phyloP scores from a whole-genome alignment of 164 flowering plant species.

The Piper longum region DNA sequence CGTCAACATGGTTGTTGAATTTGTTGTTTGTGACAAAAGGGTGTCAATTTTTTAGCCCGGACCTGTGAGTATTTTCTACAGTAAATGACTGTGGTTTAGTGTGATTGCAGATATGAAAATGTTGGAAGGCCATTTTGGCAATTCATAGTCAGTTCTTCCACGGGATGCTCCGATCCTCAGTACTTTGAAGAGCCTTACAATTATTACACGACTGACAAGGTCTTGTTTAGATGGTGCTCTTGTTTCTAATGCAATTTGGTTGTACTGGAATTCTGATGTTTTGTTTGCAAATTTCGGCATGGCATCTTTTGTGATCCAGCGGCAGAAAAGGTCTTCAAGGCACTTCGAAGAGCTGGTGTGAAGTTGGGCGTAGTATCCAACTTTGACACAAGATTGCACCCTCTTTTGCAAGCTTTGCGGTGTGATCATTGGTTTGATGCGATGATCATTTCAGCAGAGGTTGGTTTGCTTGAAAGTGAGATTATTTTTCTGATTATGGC shows the following conservation, averaged over 20 bases:
- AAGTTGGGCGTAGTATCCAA: slow-evolving; percentile 88
- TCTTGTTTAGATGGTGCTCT: slow-evolving; percentile 3
- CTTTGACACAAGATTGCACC: slow-evolving; percentile 85
- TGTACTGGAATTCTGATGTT: not conserved
- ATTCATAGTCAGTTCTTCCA: slow-evolving; percentile 74
- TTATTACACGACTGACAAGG: slow-evolving; percentile 89
- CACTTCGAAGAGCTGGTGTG: slow-evolving; percentile 66
- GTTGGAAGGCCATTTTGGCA: slow-evolving; percentile 98
- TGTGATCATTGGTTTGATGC: slow-evolving; percentile 99
- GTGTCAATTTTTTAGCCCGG: not conserved
- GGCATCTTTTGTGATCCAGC: slow-evolving; percentile 95
- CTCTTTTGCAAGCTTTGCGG: slow-evolving; percentile 55
- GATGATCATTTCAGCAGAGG: slow-evolving; percentile 95
- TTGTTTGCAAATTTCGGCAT: slow-evolving; percentile 40
- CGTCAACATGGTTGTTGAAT: not conserved
- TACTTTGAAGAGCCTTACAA: slow-evolving; percentile 93
- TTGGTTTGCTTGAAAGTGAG: slow-evolving; percentile 24
- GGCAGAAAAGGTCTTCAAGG: slow-evolving; percentile 70
- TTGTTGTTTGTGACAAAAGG: not conserved
- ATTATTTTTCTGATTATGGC: not conserved
- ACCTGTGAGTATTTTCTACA: not conserved
- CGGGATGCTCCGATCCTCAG: slow-evolving; percentile 88
- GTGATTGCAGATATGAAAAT: slow-evolving; percentile 62
- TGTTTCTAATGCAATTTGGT: not conserved
- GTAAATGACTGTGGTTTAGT: not conserved